Evolutionary conservation across 495 filamentous ascomycete species (phyloP), one percentile per base, ranked within the genome.

Genomic region (Umbilicaria muhlenbergii): DNA sequence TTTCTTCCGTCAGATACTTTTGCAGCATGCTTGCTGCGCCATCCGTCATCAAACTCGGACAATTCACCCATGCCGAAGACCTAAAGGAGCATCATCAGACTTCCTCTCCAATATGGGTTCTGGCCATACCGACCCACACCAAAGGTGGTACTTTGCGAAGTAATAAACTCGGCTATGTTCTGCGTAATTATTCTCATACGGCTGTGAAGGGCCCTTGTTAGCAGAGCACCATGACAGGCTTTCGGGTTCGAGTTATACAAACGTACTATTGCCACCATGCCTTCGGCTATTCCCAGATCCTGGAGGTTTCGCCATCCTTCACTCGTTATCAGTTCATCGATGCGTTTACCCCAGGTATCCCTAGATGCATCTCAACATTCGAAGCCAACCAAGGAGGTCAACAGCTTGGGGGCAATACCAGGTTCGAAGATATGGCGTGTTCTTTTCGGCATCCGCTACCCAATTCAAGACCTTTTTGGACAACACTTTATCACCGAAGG

Each of bases 1-100:
- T 21, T 2, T 21, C 57, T 42, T 78, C 73, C 6, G 60, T 60
- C 10, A 64, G 58, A 5, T 21, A 21, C 19, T 21, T 21, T 21
- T 21, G 19, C 1, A 86, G 65, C 10, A 86, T 62, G 11, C 70
- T 67, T 8, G 78, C 74, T 7, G 79, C 80, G 11, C 81, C 81
- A 49, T 85, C 80, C 7, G 71, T 72, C 80, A 84, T 85, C 16
- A 71, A 73, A 34, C 71, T 73, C 0, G 80, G 81, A 52, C 81
- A 86, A n/a, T 72, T 73, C 5, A 75, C 75, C 35, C 71, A 66
- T 0, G 70, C 77, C n/a, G 68, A 75, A 13, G 76, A 79, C 19
- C 19, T 21, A 5, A 2, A 21, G 5, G 5, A 5, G 2, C 19
- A 21, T 21, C 5, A 5, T 21, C 19, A 21, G 19, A 21, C 19